Conservation (phyloP, 2,329 filamentous ascomycete genomes). For the Talaromyces sp. region DNA sequence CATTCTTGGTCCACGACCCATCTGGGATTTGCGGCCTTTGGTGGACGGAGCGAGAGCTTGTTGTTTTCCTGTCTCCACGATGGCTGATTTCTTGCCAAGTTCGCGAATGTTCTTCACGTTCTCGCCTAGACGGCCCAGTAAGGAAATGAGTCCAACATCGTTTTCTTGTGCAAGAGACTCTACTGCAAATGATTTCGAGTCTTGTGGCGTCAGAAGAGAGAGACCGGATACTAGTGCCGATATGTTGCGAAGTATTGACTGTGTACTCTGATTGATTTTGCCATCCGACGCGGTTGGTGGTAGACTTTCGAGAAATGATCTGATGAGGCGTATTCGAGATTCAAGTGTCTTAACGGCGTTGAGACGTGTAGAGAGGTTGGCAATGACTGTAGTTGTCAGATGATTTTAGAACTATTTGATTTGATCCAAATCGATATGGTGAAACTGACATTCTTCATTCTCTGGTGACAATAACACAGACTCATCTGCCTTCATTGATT, state of each 20-base stretch:
- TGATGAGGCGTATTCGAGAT: slow-evolving; percentile 67
- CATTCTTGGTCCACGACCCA: slow-evolving; percentile 24
- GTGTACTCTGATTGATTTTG: slow-evolving; percentile 45
- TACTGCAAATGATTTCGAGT: slow-evolving; percentile 61
- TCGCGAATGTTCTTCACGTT: slow-evolving; percentile 68
- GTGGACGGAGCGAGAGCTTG: slow-evolving; percentile 25
- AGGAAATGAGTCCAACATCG: slow-evolving; percentile 72
- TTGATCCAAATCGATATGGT: background rate
- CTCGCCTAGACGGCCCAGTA: slow-evolving; percentile 72
- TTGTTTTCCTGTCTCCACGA: slow-evolving; percentile 48
- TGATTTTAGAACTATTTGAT: slow-evolving; percentile 12
- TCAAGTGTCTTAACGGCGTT: slow-evolving; percentile 95
- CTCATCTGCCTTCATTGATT: slow-evolving; percentile 27
- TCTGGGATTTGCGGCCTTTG: slow-evolving; percentile 17
- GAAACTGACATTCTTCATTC: slow-evolving; percentile 58
- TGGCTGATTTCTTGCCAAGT: slow-evolving; percentile 68
- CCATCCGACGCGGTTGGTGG: slow-evolving; percentile 62
- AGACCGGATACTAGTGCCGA: slow-evolving; percentile 80
- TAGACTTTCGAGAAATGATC: slow-evolving; percentile 70
- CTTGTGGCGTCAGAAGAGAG: slow-evolving; percentile 71
- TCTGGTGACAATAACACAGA: slow-evolving; percentile 50
- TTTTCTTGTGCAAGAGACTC: slow-evolving; percentile 76
- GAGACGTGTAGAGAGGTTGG: slow-evolving; percentile 74
- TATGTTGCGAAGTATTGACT: slow-evolving; percentile 79
- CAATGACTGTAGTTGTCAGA: slow-evolving; percentile 47